A percentile compares a stretch with the other conserved stretches of the same genome.
These are phyloP conservation scores for Pestalotiopsis sp. DNA, from an alignment of 2,329 filamentous ascomycete species.

Conservation along the genomic window DNA sequence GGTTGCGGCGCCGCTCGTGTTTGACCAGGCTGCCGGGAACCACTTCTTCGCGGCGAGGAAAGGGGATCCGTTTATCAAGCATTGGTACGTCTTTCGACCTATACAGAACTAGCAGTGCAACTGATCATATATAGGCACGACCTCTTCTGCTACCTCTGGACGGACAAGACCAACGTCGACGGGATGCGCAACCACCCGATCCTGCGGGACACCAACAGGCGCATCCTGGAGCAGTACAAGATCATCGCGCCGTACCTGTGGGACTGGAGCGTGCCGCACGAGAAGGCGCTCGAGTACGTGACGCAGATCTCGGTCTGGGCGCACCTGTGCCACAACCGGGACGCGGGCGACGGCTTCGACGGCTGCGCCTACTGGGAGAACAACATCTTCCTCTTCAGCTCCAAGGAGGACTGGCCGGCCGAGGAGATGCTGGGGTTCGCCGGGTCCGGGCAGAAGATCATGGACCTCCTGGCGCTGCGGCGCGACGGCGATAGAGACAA, in stretches of 20 bases:
- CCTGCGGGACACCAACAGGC: conserved; percentile 27
- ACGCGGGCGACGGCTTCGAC: conserved; percentile 26
- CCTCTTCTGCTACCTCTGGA: conserved; percentile 33
- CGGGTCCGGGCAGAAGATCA: conserved; percentile 17
- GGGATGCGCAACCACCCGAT: conserved; percentile 29
- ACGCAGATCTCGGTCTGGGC: conserved; percentile 40
- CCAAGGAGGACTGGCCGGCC: conserved; percentile 10
- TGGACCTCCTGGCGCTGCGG: conserved; percentile 22
- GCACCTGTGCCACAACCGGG: conserved; percentile 26
- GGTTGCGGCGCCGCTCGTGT: conserved; percentile 29
- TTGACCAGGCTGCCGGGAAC: conserved; percentile 32
- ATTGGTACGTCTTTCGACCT: conserved; percentile 22
- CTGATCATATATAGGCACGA: conserved; percentile 34
- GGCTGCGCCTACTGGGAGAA: conserved; percentile 23
- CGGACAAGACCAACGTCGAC: conserved; percentile 25
- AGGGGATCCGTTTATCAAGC: conserved; percentile 40
- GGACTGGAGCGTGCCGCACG: conserved; percentile 34
- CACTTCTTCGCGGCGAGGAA: conserved; percentile 41
- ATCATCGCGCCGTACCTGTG: conserved; percentile 23
- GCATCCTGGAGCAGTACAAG: conserved; percentile 25
- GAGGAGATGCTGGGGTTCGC: conserved; percentile 22
- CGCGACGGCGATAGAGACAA: conserved; percentile 19
- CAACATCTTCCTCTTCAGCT: conserved; percentile 15
- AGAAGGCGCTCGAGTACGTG: conserved; percentile 39
- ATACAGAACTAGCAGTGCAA: neutral